Base-by-base conservation (phyloP, 2,329 filamentous ascomycete genomes). In the Intubia oerlemansii region DNA sequence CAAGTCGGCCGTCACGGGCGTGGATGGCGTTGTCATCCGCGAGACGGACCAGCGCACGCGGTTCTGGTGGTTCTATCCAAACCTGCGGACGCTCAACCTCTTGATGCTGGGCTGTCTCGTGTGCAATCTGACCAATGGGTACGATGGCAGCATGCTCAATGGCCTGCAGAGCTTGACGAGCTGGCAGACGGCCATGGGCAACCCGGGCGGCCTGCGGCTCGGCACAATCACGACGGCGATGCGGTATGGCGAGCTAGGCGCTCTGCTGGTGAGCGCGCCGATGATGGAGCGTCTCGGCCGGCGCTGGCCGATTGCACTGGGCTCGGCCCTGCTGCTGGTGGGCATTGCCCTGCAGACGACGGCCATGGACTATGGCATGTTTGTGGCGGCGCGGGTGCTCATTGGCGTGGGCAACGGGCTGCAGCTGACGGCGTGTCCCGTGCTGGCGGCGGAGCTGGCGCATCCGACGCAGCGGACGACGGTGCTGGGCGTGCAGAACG, bases 131-230 rank as follows among this genome's bases (percentile, higher is more conserved):
- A 57, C 44, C 1, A 44, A 34, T 17, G 48, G 53, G 15, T 56
- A 57, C 29, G 56, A 62, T 32, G 52, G 53, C 3, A 62, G 56
- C 3, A 59, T 66, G 47, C 48, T 66, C 44, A 66, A 66, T 34
- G 61, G 59, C 0, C 49, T 70, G 15, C 62, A 66, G 33, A 53
- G 53, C 37, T 46, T 28, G 38, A 45, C 38, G 11, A 8, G 8
- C 8, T 22, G 10, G 7, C 24, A 10, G 27, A 6, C 27, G 41
- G 39, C 37, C 28, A 52, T 51, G 39, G 24, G 46, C 28, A 22
- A 44, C 27, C 47, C 44, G 10, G 35, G 28, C 30, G 41, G 46
- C 7, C 41, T 50, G 1, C 43, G 45, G 19, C 48, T 56, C 17
- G 53, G 54, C 27, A 43, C 57, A 15, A 44, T 57, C 22, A 47